Evolutionary conservation across 495 filamentous ascomycete species (phyloP), one percentile per base, ranked within the genome.

Genomic region (Platismatia glauca): DNA sequence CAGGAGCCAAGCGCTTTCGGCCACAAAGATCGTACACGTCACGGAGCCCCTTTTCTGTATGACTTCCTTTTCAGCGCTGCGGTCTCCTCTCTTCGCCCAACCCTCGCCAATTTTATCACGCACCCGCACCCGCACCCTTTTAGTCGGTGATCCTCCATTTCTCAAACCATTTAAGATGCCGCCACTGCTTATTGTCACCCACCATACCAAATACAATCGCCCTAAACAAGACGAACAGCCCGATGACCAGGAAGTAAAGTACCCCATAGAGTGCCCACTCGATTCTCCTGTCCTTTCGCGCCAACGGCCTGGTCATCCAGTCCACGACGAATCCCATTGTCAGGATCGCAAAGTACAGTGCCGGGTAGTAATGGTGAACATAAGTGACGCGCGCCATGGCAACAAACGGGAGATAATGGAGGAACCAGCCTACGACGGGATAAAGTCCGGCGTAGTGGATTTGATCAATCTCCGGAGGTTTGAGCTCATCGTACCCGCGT

Each of bases 361-460:
- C 94, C 11, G 94, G 94, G 74, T 97, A 98, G 76, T 98, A 98
- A 76, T 98, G 94, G 74, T 98, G 94, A 55, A 98, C 94, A 73
- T 98, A 98, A 33, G 94, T 98, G 60, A 98, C 94, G 77, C 94
- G 88, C 16, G 89, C 95, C 94, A 98, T 98, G 70, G 91, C 84
- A 68, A 96, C 82, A 75, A 98, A 98, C 27, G 94, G 94, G 55
- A 96, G 73, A 69, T 96, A 98, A 76, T 98, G 94, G 60, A 97
- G 80, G 72, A 96, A 84, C 94, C 94, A 98, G 56, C 94, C 94
- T 63, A 95, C 79, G 58, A 91, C 80, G 8, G 93, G 93, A 73
- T 98, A 98, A 46, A 97, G 52, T 34, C 91, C 94, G 29, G 90
- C 81, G 72, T 96, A 97, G 75, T 96, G 93, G 68, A 97, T 92